Percentiles rank a stretch among this genome's conserved stretches.
These are phyloP conservation scores for Fusarium concolor DNA, from an alignment of 2,329 filamentous ascomycete genomes.

Conservation along the genomic window DNA sequence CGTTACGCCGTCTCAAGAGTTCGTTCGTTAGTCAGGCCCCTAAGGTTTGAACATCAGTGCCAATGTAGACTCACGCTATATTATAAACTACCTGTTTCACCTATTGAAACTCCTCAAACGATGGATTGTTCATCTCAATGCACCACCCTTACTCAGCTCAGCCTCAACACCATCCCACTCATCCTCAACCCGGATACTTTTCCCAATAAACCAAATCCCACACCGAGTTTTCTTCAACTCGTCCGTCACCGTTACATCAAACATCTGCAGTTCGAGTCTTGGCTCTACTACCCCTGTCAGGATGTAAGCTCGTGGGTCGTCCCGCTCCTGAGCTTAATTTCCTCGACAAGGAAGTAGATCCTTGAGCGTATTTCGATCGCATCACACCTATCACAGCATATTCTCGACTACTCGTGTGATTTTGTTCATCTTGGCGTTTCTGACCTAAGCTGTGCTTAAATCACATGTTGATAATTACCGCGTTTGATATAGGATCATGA, in stretches of 20 bases:
- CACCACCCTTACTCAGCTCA: neutral
- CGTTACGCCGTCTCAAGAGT: too few relatives aligned
- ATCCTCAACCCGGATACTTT: too few relatives aligned
- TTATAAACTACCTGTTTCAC: neutral
- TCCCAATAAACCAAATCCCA: neutral
- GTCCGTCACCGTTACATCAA: constrained; percentile 4
- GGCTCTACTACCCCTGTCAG: constrained; percentile 4
- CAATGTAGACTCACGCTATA: neutral
- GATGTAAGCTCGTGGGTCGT: constrained; percentile 25
- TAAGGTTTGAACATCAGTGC: neutral
- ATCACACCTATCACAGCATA: constrained; percentile 18
- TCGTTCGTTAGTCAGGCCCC: too few relatives aligned
- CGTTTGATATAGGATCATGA: neutral
- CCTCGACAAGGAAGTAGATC: constrained; percentile 24
- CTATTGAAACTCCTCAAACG: accelerated
- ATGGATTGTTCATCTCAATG: neutral
- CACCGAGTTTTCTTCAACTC: neutral
- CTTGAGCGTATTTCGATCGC: neutral
- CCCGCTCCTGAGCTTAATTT: constrained; percentile 21
- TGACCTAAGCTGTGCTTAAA: constrained; percentile 10
- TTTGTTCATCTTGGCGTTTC: constrained; percentile 1
- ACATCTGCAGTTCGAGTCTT: neutral
- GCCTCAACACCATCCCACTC: neutral
- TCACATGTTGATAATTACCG: neutral
- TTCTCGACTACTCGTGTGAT: neutral